Percentiles rank a stretch among this genome's conserved stretches.
phyloP scores from a whole-genome alignment of 1,284 basidiomycete genomes.

The Cutaneotrichosporon cutaneum region DNA sequence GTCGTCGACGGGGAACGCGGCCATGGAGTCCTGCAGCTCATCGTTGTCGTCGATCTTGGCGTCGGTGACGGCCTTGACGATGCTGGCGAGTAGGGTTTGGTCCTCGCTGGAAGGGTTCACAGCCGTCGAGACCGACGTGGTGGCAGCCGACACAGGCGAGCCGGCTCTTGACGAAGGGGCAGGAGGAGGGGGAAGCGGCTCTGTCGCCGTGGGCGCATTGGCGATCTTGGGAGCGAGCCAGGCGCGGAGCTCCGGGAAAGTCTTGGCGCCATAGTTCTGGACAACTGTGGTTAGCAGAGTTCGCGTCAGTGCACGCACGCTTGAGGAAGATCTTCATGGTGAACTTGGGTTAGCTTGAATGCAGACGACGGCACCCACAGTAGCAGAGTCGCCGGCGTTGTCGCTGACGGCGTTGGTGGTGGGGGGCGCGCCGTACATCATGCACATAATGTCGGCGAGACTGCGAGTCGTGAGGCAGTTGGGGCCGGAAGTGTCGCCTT shows the following conservation, averaged over 20 bases:
- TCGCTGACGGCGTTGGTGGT: neutral
- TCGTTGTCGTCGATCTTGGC: neutral
- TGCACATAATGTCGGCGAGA: neutral
- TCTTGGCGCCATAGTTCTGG: neutral
- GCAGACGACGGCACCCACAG: neutral
- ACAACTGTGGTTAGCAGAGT: slow-evolving; percentile 6
- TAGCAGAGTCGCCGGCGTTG: slow-evolving; percentile 35
- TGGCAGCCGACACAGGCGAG: neutral
- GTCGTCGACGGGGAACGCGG: neutral
- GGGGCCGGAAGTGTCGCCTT: slow-evolving; percentile 27
- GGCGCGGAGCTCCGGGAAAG: neutral
- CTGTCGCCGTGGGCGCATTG: neutral
- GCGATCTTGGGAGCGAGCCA: neutral
- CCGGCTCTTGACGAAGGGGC: neutral
- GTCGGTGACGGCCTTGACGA: neutral
- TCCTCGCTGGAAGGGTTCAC: neutral
- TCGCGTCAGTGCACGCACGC: neutral
- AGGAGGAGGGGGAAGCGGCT: neutral
- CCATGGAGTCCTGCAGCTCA: neutral
- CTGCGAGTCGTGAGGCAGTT: slow-evolving; percentile 5
- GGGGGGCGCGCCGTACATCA: neutral
- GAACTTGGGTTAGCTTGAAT: neutral
- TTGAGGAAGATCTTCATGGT: slow-evolving; percentile 8
- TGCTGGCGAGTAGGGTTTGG: neutral
- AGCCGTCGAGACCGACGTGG: neutral